Percentiles rank a stretch among this genome's conserved stretches.
Evolutionary conservation across 163 green algal species (phyloP).

Genomic region (Scenedesmus sp.): DNA sequence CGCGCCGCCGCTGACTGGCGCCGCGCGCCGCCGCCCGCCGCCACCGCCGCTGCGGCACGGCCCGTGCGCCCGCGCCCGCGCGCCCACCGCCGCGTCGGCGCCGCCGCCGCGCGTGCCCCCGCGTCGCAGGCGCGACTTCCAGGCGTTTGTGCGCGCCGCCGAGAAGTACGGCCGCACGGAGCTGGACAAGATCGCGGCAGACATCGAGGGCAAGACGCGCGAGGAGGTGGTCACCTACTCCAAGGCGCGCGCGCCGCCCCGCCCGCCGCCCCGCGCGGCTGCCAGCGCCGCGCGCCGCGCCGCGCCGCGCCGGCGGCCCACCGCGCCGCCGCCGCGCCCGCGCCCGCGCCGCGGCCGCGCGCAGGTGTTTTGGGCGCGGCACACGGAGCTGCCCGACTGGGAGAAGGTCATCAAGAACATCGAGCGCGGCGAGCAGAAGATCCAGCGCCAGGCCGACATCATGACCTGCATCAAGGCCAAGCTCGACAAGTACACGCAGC

Average conservation of each 20-base stretch:
- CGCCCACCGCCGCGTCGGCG: no score
- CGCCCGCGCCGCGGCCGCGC: background rate
- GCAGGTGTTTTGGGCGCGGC: constrained; percentile 91
- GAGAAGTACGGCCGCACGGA: constrained; percentile 92
- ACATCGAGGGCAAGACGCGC: constrained; percentile 97
- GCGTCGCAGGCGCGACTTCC: constrained; percentile 89
- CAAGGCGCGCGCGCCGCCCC: constrained; percentile 54
- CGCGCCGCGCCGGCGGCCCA: no score
- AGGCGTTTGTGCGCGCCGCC: constrained; percentile 92
- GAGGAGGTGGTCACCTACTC: constrained; percentile 84
- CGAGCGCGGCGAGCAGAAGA: constrained; percentile 95
- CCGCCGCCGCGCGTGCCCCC: no score
- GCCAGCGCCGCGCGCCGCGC: no score
- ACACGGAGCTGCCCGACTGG: constrained; percentile 91
- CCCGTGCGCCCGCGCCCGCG: no score
- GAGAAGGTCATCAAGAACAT: constrained; percentile 96
- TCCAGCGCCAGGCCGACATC: constrained; percentile 95
- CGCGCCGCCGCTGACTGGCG: no score
- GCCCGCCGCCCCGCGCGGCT: no score
- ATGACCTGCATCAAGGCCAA: constrained; percentile 91
- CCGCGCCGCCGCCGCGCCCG: no score
- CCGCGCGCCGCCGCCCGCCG: no score
- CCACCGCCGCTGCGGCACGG: constrained; percentile 25
- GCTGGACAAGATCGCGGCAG: constrained; percentile 81
- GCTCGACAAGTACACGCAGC: constrained; percentile 96